Conservation (phyloP, 495 filamentous ascomycete genomes). For the Neurospora sp. region DNA sequence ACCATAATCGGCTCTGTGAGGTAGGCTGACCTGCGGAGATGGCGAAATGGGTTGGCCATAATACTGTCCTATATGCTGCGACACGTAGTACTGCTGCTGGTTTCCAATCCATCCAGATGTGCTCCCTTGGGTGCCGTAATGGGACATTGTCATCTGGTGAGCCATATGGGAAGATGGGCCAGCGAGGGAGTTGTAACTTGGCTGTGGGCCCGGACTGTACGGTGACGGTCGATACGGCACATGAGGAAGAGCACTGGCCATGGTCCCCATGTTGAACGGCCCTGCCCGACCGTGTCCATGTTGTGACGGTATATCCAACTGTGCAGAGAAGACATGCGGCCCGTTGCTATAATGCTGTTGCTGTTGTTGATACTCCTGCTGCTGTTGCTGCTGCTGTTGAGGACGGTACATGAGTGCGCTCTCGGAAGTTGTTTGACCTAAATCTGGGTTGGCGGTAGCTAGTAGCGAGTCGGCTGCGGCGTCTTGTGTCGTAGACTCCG, state of each 20-base stretch:
- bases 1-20: constrained; percentile 21
- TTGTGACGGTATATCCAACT: constrained; percentile 28
- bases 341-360: constrained; percentile 23
- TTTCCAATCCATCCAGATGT: constrained; percentile 14
- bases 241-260: constrained; percentile 31
- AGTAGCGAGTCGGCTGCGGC: background rate
- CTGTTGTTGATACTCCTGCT: constrained; percentile 1
- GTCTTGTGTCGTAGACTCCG: background rate
- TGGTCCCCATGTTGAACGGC: constrained; percentile 30
- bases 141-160: constrained; percentile 36
- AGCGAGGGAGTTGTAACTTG: constrained; percentile 25
- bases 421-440: background rate
- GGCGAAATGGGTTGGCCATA: constrained; percentile 26
- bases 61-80: constrained; percentile 31
- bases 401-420: background rate
- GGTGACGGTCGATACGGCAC: constrained; percentile 23
- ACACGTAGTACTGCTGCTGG: constrained; percentile 32
- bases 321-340: constrained; percentile 25
- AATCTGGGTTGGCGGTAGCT: constrained; percentile 3
- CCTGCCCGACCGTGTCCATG: constrained; percentile 20
- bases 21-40: constrained; percentile 21
- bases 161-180: constrained; percentile 30
- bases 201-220: constrained; percentile 23
- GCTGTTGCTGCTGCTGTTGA: constrained; percentile 9
- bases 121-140: constrained; percentile 29